Evolutionary conservation across 768 basidiomycete genomes (phyloP).

Genomic region (Amanita molliuscula): DNA sequence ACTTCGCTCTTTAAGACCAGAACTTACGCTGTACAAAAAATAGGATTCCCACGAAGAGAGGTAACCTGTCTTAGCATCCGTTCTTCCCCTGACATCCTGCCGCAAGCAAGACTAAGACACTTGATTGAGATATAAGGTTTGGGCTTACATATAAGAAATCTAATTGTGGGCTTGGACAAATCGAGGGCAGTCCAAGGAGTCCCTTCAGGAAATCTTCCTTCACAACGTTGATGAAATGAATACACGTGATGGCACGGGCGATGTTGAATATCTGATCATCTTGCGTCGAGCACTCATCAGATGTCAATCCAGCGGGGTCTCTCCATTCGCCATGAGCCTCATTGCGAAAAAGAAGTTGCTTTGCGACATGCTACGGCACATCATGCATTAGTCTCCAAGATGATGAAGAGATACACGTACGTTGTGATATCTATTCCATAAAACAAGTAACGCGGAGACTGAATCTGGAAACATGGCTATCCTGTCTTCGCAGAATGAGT

Average conservation of each 20-base stretch:
- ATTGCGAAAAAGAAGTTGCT: conserved; percentile 12
- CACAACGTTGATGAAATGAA: conserved; percentile 17
- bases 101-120: neutral
- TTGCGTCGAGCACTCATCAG: conserved; percentile 7
- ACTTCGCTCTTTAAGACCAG: neutral
- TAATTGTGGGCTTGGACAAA: conserved; percentile 10
- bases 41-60: conserved; percentile 11
- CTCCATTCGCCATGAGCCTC: conserved; percentile 12
- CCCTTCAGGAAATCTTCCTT: conserved; percentile 17
- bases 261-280: conserved; percentile 18
- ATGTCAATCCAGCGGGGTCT: conserved; percentile 5
- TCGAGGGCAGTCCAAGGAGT: conserved; percentile 13
- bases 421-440: conserved; percentile 17
- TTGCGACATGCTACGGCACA: conserved; percentile 11
- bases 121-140: neutral
- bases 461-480: conserved; percentile 9
- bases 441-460: conserved; percentile 12
- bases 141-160: conserved; percentile 10
- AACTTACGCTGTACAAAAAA: conserved; percentile 12
- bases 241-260: conserved; percentile 16
- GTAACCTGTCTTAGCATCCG: conserved; percentile 9
- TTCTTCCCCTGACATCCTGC: conserved; percentile 6
- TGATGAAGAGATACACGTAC: conserved; percentile 11
- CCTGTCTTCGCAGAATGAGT: conserved; percentile 14
- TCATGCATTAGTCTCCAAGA: neutral